phyloP scores from a whole-genome alignment of 495 filamentous ascomycete species.

The Penicillium manginii region DNA sequence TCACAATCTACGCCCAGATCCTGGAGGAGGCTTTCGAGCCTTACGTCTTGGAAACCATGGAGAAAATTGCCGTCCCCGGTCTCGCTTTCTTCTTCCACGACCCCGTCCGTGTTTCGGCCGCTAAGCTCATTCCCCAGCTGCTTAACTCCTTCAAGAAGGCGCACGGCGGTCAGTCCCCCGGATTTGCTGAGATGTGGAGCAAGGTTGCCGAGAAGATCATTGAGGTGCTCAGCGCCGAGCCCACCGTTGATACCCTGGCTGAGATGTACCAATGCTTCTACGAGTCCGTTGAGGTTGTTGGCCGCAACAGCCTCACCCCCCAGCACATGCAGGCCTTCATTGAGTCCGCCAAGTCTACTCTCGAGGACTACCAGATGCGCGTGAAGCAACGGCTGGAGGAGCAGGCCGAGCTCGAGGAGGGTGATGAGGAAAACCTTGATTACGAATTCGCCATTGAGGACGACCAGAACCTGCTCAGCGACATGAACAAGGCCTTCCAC shows the following conservation, averaged over 20 bases:
- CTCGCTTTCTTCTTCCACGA: constrained; percentile 99
- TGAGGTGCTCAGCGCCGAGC: constrained; percentile 92
- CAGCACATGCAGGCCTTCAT: constrained; percentile 87
- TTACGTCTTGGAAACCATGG: constrained; percentile 91
- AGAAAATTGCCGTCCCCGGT: constrained; percentile 91
- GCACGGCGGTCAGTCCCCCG: constrained; percentile 73
- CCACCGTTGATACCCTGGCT: constrained; percentile 92
- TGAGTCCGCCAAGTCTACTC: constrained; percentile 74
- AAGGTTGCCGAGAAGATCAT: constrained; percentile 87
- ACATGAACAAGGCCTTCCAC: constrained; percentile 99
- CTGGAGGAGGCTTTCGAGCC: constrained; percentile 89
- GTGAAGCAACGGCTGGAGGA: constrained; percentile 81
- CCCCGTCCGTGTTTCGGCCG: constrained; percentile 92
- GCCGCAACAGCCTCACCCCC: constrained; percentile 74
- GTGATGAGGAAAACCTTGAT: constrained; percentile 74
- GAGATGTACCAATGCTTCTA: constrained; percentile 99
- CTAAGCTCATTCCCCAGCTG: constrained; percentile 92
- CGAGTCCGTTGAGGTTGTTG: constrained; percentile 94
- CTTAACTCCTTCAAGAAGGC: constrained; percentile 92
- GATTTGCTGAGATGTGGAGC: constrained; percentile 80
- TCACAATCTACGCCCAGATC: constrained; percentile 95
- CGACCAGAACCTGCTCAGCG: constrained; percentile 92
- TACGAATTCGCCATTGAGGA: constrained; percentile 87
- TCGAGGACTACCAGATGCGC: constrained; percentile 89
- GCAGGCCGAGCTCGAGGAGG: constrained; percentile 75